Evolutionary conservation across 768 basidiomycete species (phyloP).

Genomic region (Paxillus ammoniavirescens): DNA sequence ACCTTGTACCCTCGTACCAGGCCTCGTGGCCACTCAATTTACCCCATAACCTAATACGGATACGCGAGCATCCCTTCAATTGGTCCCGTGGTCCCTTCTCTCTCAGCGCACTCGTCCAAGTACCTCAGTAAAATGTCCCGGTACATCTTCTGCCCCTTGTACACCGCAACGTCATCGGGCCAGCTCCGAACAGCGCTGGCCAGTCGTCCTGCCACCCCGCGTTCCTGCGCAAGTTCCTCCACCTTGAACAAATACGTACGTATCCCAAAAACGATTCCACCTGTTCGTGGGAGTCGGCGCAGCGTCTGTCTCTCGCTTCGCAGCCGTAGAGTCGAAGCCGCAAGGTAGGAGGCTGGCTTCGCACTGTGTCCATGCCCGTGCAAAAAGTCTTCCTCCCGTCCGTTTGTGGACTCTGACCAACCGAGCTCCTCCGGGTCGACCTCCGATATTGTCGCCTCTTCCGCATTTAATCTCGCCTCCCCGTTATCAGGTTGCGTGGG

Average conservation of each 20-base stretch:
- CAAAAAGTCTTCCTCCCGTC: conserved; percentile 47
- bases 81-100: conserved; percentile 2
- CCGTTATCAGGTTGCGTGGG: conserved; percentile 18
- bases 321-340: conserved; percentile 48
- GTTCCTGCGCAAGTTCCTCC: conserved; percentile 49
- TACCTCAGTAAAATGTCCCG: conserved; percentile 15
- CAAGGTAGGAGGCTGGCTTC: conserved; percentile 17
- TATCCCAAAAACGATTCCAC: conserved; percentile 68
- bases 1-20: background rate
- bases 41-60: conserved; percentile 10
- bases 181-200: conserved; percentile 65
- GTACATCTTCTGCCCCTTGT: conserved; percentile 29
- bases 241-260: conserved; percentile 61
- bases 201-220: conserved; percentile 58
- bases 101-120: conserved; percentile 13
- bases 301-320: conserved; percentile 68
- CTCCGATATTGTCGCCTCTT: conserved; percentile 9
- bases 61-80: conserved; percentile 1
- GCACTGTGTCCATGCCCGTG: conserved; percentile 30
- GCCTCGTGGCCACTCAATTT: conserved; percentile 10
- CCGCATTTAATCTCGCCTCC: conserved; percentile 3
- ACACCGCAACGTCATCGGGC: conserved; percentile 53
- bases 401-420: conserved; percentile 58
- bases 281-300: conserved; percentile 58
- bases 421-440: conserved; percentile 64